Percentiles rank a stretch among this genome's conserved stretches.
Conservation (phyloP, 116 monocot species). For the Dioscorea cayenensis region DNA sequence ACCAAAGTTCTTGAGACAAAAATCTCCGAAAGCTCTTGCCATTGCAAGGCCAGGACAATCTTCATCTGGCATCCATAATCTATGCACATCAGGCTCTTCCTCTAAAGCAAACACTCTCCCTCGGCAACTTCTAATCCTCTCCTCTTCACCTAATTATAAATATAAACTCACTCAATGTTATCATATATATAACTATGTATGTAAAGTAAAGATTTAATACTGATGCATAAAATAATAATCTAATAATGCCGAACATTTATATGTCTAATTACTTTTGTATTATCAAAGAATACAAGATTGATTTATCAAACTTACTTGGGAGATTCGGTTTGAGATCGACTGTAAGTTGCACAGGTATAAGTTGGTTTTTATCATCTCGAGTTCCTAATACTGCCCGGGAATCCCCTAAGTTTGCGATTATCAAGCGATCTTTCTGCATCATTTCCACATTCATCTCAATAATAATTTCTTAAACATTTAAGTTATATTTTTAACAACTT, state of each 20-base stretch:
- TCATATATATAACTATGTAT: no score
- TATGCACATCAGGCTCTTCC: conserved; percentile 62
- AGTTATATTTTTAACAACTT: no score
- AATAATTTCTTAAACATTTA: no score
- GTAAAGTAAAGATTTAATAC: no score
- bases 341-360: conserved; percentile 55
- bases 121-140: conserved; percentile 58
- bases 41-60: conserved; percentile 81
- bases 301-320: conserved; percentile 29
- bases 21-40: conserved; percentile 85
- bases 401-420: conserved; percentile 77
- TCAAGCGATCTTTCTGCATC: conserved; percentile 48
- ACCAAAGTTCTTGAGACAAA: conserved; percentile 72
- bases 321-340: conserved; percentile 78
- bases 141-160: conserved; percentile 31
- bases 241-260: no score
- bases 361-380: conserved; percentile 37
- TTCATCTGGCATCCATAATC: conserved; percentile 70
- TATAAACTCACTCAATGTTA: not conserved
- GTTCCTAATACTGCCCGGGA: conserved; percentile 69
- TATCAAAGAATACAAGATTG: not conserved
- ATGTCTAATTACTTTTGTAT: no score
- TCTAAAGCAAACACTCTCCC: conserved; percentile 75
- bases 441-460: not conserved
- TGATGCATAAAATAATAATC: no score